A percentile compares a stretch with the other conserved stretches of the same genome.
These are phyloP conservation scores for Candida glucosophila DNA, from an alignment of 1,139 yeast genomes.

Conservation along the genomic window DNA sequence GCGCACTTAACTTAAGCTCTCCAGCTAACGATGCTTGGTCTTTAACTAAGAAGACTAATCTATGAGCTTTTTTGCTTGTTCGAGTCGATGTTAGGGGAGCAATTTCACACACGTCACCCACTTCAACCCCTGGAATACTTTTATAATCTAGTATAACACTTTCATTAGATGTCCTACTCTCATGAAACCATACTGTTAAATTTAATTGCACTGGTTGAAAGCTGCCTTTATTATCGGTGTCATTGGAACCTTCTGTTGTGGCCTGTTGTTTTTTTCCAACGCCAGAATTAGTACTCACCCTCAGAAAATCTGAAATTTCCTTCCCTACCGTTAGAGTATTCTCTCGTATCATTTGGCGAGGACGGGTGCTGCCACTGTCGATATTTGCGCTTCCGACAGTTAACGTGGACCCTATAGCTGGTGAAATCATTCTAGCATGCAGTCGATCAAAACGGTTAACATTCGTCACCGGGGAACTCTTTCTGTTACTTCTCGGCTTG, in stretches of 20 bases:
- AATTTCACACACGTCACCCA: conserved; percentile 73
- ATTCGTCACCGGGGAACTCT: too few relatives aligned
- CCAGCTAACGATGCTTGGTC: conserved; percentile 1
- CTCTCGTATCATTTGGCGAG: too few relatives aligned
- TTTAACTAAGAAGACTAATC: conserved; percentile 15
- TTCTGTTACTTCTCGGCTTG: too few relatives aligned
- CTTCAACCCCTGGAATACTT: conserved; percentile 45
- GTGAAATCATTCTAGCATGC: too few relatives aligned
- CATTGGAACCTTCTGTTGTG: not conserved
- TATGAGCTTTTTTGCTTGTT: conserved; percentile 11
- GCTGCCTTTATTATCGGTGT: not conserved
- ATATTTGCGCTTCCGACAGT: too few relatives aligned
- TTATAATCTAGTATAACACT: conserved; percentile 56
- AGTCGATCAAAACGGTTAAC: too few relatives aligned
- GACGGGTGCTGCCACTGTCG: too few relatives aligned
- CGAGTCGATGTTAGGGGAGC: conserved; percentile 27
- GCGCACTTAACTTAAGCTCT: not conserved
- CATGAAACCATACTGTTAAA: conserved; percentile 64
- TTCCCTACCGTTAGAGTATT: too few relatives aligned
- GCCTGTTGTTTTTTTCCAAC: not conserved
- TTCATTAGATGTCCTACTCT: conserved; percentile 46
- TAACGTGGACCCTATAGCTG: too few relatives aligned
- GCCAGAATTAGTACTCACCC: not conserved
- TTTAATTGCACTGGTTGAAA: conserved; percentile 20
- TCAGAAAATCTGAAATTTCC: too few relatives aligned